phyloP scores from a whole-genome alignment of 306 rosid species.

The Prunus mume region DNA sequence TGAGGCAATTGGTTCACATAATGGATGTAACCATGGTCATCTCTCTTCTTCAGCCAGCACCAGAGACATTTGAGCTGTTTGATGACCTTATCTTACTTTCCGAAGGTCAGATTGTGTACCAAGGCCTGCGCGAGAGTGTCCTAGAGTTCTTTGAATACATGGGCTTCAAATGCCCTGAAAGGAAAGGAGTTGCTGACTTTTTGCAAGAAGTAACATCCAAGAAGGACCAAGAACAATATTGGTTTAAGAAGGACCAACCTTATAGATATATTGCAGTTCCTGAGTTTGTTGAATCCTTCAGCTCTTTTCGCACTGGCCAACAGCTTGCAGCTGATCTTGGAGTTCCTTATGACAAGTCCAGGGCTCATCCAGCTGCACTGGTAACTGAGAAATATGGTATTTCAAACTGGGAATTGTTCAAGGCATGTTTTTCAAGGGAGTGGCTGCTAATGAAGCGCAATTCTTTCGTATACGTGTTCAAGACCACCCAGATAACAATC shows the following conservation, averaged over 20 bases:
- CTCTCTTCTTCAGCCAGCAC: conserved; percentile 58
- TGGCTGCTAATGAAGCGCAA: conserved; percentile 36
- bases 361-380: conserved; percentile 64
- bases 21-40: conserved; percentile 68
- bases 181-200: conserved; percentile 87
- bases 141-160: conserved; percentile 61
- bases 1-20: conserved; percentile 87
- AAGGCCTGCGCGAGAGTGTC: conserved; percentile 60
- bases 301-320: conserved; percentile 49
- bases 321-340: conserved; percentile 37
- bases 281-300: conserved; percentile 48
- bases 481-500: conserved; percentile 51
- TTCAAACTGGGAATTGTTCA: conserved; percentile 61
- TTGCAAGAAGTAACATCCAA: conserved; percentile 82
- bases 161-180: conserved; percentile 68
- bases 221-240: conserved; percentile 85
- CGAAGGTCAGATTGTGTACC: conserved; percentile 74
- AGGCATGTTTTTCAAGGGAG: conserved; percentile 80
- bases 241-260: conserved; percentile 48
- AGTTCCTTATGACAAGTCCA: conserved; percentile 53
- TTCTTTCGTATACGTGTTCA: conserved; percentile 53
- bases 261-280: conserved; percentile 54
- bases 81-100: conserved; percentile 58
- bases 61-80: conserved; percentile 64
- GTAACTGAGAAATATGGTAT: conserved; percentile 66